A percentile compares a stretch with the other conserved stretches of the same genome.
These are phyloP conservation scores for Lagenidium sp. DNA, from an alignment of 352 stramenopile genomes.

Conservation along the genomic window DNA sequence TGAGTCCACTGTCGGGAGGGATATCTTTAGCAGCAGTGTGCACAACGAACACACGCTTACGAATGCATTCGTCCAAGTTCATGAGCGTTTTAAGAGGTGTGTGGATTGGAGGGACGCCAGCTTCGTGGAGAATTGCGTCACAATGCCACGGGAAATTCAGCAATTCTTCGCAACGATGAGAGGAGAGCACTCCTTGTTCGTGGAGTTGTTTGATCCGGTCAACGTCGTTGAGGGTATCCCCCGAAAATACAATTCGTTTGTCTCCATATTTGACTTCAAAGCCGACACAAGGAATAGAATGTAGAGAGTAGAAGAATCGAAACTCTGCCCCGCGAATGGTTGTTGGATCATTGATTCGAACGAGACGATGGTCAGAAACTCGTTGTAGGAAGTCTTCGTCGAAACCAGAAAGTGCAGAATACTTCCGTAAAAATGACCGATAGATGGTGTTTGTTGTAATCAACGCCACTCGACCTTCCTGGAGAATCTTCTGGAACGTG, in stretches of 20 bases:
- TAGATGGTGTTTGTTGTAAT: conserved; percentile 97
- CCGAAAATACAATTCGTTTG: conserved; percentile 94
- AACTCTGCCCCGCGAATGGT: conserved; percentile 93
- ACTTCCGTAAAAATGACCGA: conserved; percentile 95
- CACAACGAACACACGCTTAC: conserved; percentile 91
- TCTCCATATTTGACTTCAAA: conserved; percentile 92
- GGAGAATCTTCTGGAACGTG: conserved; percentile 96
- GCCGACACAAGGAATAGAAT: conserved; percentile 94
- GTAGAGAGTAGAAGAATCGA: conserved; percentile 94
- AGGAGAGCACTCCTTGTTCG: conserved; percentile 82
- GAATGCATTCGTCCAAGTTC: conserved; percentile 83
- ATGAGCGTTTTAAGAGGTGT: conserved; percentile 92
- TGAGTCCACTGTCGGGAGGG: conserved; percentile 60
- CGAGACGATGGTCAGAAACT: conserved; percentile 86
- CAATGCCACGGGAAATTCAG: conserved; percentile 92
- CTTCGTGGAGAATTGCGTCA: conserved; percentile 92
- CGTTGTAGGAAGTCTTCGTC: conserved; percentile 86
- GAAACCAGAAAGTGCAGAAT: conserved; percentile 91
- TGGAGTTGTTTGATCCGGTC: conserved; percentile 75
- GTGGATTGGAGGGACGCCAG: conserved; percentile 93
- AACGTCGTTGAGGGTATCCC: conserved; percentile 95
- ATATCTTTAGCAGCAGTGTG: conserved; percentile 88
- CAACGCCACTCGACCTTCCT: conserved; percentile 89
- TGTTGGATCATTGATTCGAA: conserved; percentile 91
- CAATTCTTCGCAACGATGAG: conserved; percentile 82